Conservation (phyloP, 495 filamentous ascomycete species). For the Friedmanniomyces simplex region DNA sequence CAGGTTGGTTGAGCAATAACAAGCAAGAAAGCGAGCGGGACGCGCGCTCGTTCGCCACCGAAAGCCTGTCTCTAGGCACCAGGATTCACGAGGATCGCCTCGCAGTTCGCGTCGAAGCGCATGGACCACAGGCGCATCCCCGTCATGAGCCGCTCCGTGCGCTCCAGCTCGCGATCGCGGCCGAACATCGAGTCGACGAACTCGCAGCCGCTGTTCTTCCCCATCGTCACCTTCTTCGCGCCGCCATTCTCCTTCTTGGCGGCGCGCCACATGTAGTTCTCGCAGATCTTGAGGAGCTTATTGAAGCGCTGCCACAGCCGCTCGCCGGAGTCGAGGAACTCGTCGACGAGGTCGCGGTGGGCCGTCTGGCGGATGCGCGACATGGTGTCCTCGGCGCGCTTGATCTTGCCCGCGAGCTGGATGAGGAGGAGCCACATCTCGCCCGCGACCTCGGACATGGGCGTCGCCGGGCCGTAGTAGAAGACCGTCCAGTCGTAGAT, state of each 20-base stretch:
- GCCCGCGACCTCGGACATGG: slow-evolving; percentile 86
- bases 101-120: slow-evolving; percentile 94
- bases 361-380: slow-evolving; percentile 59
- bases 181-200: slow-evolving; percentile 97
- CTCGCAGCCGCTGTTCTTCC: slow-evolving; percentile 86
- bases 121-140: slow-evolving; percentile 87
- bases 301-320: slow-evolving; percentile 78
- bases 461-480: slow-evolving; percentile 71
- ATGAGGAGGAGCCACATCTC: slow-evolving; percentile 93
- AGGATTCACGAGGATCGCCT: slow-evolving; percentile 61
- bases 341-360: slow-evolving; percentile 71
- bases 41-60: neutral
- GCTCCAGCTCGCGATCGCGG: slow-evolving; percentile 78
- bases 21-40: neutral
- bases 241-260: slow-evolving; percentile 52
- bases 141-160: slow-evolving; percentile 92
- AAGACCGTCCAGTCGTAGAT: slow-evolving; percentile 99
- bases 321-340: slow-evolving; percentile 87
- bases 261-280: slow-evolving; percentile 83
- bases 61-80: slow-evolving; percentile 22
- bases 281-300: slow-evolving; percentile 78
- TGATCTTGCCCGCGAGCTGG: slow-evolving; percentile 91
- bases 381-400: slow-evolving; percentile 76
- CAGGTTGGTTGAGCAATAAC: slow-evolving; percentile 9
- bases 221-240: slow-evolving; percentile 61